Conservation (phyloP, 306 rosid genomes). For the Ochetophila trinervis region DNA sequence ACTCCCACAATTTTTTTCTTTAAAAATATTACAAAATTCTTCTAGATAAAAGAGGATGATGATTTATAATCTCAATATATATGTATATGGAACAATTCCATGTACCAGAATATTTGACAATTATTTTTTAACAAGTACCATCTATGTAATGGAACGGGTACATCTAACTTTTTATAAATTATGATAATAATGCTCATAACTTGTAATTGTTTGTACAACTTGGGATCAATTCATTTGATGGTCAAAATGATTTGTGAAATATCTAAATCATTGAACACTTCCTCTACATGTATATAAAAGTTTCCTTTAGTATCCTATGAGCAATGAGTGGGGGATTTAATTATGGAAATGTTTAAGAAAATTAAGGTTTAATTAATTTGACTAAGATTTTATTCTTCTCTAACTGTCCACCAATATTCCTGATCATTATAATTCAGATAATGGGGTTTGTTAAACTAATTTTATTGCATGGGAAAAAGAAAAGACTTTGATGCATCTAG, state of each 20-base stretch:
- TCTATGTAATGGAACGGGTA: no score
- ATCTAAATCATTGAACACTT: neutral
- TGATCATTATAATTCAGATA: neutral
- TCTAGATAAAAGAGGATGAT: no score
- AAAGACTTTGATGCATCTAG: neutral
- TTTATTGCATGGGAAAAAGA: slow-evolving; percentile 9
- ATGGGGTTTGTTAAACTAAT: neutral
- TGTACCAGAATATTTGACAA: no score
- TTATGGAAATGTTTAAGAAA: slow-evolving; percentile 3
- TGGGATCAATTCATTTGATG: no score
- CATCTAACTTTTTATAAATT: no score
- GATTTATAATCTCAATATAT: no score
- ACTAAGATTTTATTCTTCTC: neutral
- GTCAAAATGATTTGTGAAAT: no score
- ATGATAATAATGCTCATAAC: no score
- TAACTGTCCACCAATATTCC: slow-evolving; percentile 14
- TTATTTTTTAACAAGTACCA: no score
- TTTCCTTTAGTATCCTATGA: neutral
- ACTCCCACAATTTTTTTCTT: neutral
- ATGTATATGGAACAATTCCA: no score
- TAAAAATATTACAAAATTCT: neutral
- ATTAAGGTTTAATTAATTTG: neutral
- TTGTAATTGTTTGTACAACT: no score
- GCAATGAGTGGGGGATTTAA: neutral
- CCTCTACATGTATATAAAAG: neutral